Evolutionary conservation across 208 protist genomes (phyloP).

Genomic region (Acanthamoeba lenticulata): DNA sequence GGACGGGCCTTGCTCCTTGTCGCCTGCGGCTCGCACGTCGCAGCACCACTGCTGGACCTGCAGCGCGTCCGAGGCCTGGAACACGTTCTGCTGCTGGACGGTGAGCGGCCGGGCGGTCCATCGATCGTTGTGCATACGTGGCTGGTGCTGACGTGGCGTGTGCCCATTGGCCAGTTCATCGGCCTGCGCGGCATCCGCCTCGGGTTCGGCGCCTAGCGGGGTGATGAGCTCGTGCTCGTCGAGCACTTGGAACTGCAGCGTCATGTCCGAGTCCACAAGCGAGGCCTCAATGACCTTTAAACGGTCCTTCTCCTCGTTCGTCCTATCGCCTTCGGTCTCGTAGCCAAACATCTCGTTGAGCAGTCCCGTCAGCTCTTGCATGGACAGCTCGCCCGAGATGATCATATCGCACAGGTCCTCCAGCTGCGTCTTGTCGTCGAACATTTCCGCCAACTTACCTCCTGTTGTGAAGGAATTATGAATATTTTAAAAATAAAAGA

Average conservation of each 20-base stretch:
- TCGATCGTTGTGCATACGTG: neutral
- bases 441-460: neutral
- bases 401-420: constrained; percentile 35
- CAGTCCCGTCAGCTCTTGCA: neutral
- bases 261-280: neutral
- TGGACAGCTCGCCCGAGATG: neutral
- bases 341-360: constrained; percentile 28
- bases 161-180: no score
- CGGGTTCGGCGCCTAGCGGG: neutral
- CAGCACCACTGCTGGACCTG: neutral
- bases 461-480: neutral
- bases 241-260: neutral
- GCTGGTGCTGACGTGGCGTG: no score
- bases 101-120: neutral
- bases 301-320: neutral
- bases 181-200: no score
- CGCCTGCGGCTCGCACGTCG: neutral
- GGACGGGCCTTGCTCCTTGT: neutral
- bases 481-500: neutral
- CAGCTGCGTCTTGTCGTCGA: neutral
- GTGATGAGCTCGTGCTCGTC: constrained; percentile 17
- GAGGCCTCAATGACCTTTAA: neutral
- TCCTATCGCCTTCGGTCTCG: neutral
- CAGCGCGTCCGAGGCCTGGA: neutral
- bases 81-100: neutral